Evolutionary conservation across 2,329 filamentous ascomycete genomes (phyloP).

Genomic region (Neopestalotiopsis sp.): DNA sequence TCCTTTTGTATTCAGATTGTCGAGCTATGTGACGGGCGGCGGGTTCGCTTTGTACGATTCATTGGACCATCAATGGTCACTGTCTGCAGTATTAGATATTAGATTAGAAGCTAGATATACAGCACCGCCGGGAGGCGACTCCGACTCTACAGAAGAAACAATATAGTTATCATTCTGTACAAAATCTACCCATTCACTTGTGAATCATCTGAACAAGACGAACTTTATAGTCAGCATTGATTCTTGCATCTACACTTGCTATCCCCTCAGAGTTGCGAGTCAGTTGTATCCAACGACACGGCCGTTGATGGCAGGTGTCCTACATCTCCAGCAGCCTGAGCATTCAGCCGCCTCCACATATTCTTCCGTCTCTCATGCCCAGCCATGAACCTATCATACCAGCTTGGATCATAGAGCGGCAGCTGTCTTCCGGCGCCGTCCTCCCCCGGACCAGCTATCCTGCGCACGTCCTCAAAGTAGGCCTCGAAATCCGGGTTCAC

Average conservation of each 20-base stretch:
- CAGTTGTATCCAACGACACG: background rate
- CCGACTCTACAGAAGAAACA: background rate
- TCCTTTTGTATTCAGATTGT: background rate
- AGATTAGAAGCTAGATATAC: background rate
- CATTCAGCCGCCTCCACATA: constrained; percentile 62
- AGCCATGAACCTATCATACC: constrained; percentile 55
- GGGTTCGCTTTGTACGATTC: background rate
- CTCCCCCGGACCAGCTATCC: constrained; percentile 51
- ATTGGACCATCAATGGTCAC: background rate
- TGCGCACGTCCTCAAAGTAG: constrained; percentile 64
- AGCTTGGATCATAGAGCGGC: constrained; percentile 49
- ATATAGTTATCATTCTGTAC: background rate
- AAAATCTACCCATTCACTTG: background rate
- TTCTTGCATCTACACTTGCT: background rate
- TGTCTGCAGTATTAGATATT: background rate
- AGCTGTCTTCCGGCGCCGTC: constrained; percentile 49
- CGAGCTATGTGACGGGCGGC: background rate
- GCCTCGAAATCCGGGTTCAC: constrained; percentile 67
- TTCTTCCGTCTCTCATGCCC: constrained; percentile 60
- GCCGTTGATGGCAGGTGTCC: background rate
- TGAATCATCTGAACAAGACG: background rate
- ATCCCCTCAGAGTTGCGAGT: background rate
- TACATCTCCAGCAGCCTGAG: constrained; percentile 27
- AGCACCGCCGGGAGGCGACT: background rate
- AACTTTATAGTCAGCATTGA: no score